These are phyloP conservation scores for Sugiyamaella marilandica DNA, from an alignment of 805 yeast species.

Conservation along the genomic window DNA sequence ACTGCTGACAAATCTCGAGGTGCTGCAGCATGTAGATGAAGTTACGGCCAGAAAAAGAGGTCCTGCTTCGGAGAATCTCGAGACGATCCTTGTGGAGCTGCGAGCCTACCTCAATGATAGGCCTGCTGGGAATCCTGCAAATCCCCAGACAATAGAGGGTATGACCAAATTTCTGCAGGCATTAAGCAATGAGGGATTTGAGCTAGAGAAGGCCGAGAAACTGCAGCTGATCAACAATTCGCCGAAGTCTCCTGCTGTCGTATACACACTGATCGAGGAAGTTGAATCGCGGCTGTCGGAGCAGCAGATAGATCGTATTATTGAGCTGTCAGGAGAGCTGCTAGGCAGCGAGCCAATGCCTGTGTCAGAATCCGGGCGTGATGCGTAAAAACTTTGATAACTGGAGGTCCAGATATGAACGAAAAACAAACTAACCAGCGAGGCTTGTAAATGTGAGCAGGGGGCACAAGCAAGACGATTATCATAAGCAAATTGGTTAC, in stretches of 20 bases:
- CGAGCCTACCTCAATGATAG: constrained; percentile 37
- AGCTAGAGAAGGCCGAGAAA: constrained; percentile 74
- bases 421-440: too few relatives aligned
- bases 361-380: constrained; percentile 4
- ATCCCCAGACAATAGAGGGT: constrained; percentile 32
- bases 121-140: constrained; percentile 35
- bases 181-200: constrained; percentile 41
- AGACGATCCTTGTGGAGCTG: constrained; percentile 34
- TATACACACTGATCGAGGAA: constrained; percentile 82
- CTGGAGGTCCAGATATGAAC: too few relatives aligned
- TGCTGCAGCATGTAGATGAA: constrained; percentile 44
- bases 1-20: constrained; percentile 63
- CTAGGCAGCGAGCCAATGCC: constrained; percentile 32
- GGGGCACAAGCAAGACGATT: too few relatives aligned
- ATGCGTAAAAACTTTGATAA: too few relatives aligned
- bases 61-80: constrained; percentile 24
- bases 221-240: constrained; percentile 76
- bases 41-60: constrained; percentile 8
- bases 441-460: too few relatives aligned
- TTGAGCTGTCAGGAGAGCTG: constrained; percentile 48
- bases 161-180: constrained; percentile 40
- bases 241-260: constrained; percentile 74
- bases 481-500: too few relatives aligned
- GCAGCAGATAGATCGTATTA: constrained; percentile 53
- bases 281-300: constrained; percentile 83